Percentiles rank a stretch among this genome's conserved stretches.
phyloP scores from a whole-genome alignment of 371 early-diverging fungal species.

The Conidiobolus incongruus region DNA sequence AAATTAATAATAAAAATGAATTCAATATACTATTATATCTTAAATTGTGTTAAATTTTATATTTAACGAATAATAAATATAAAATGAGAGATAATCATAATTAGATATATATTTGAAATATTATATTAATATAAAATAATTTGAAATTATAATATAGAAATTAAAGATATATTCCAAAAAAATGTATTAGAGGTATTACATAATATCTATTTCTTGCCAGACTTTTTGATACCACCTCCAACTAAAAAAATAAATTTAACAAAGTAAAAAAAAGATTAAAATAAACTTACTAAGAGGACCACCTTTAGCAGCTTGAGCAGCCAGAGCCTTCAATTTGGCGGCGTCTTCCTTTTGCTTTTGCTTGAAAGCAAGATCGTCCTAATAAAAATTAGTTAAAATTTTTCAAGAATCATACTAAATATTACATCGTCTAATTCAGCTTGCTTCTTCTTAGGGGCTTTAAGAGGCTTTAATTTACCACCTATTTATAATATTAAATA shows the following conservation, averaged over 20 bases:
- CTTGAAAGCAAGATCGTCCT: conserved; percentile 59
- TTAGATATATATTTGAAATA: no score
- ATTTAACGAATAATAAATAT: no score
- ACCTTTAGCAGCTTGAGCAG: conserved; percentile 47
- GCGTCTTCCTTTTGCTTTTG: conserved; percentile 62
- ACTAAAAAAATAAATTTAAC: conserved; percentile 11
- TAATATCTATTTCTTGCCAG: conserved; percentile 61
- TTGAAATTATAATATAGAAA: no score
- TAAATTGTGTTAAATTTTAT: no score
- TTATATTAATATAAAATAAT: no score
- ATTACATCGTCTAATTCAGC: conserved; percentile 34
- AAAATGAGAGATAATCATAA: no score
- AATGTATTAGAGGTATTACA: no score
- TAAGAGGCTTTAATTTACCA: conserved; percentile 63
- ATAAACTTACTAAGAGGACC: conserved; percentile 47
- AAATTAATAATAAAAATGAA: no score
- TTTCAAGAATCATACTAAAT: neutral
- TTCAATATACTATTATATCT: no score
- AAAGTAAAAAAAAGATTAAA: conserved; percentile 1
- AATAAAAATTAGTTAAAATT: conserved; percentile 2
- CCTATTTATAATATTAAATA: conserved; percentile 11
- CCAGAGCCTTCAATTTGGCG: conserved; percentile 56
- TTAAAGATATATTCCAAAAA: no score
- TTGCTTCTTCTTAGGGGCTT: conserved; percentile 45
- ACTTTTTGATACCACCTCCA: conserved; percentile 55